Evolutionary conservation across 208 protist species (phyloP), one percentile per base, ranked within the genome.

Genomic region (Acanthamoeba lenticulata): DNA sequence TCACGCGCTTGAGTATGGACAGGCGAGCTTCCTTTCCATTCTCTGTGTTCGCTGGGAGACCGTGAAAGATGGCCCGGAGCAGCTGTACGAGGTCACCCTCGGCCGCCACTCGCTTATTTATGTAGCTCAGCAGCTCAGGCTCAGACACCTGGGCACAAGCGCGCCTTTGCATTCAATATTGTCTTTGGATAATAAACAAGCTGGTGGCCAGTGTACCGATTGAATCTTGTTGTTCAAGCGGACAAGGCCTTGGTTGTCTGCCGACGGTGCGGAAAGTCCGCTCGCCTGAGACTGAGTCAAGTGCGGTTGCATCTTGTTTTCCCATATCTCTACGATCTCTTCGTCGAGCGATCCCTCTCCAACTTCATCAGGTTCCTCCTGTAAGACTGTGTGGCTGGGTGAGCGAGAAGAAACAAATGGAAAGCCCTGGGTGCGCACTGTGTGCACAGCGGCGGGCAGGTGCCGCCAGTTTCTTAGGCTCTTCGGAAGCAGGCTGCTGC

Each of bases 321-420:
- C 60, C 85, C 85, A 91, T 17, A 74, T 74, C 55, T 91, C 85
- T 21, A 91, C 85, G 34, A 91, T 91, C 34, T 91, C 85, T 36
- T 91, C 85, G 36, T 91, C 85, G n/a, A 91, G 42, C 7, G 36
- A 72, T 1, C 60, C 60, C 40, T 91, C 60, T 11, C 52, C 60
- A 7, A 52, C 60, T 65, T 74, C 49, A 21, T 91, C 85, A 19
- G 24, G 27, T 6, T 91, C 85, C 42, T 91, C 85, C 34, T 91
- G 47, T 7, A 89, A 44, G 52, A 89, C 79, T 89, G 21, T 60
- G 52, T 4, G n/a, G 52, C 5, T 67, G 38, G 6, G n/a, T 40
- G 34, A 24, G 67, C 36, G n/a, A 29, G 19, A 32, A 24, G 11
- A 21, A 15, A 74, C 13, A 38, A 17, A 15, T 11, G 55, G 21